A percentile compares a stretch with the other conserved stretches of the same genome.
phyloP scores from a whole-genome alignment of 495 filamentous ascomycete species.

The Penicillium samsonianum region DNA sequence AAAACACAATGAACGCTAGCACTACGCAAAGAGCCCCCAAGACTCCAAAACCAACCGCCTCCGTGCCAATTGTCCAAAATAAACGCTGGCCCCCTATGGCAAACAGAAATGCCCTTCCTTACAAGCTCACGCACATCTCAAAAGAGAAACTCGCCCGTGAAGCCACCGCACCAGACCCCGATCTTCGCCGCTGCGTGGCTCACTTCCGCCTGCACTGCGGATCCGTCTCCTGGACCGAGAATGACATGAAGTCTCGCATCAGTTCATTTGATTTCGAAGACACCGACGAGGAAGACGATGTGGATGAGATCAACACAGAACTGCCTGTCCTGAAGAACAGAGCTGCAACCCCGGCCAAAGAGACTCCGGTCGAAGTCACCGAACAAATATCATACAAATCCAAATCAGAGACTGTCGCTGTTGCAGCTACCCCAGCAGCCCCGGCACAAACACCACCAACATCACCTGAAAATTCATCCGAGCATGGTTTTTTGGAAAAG shows the following conservation, averaged over 20 bases:
- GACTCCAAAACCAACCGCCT: conserved; percentile 22
- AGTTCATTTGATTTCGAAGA: conserved; percentile 47
- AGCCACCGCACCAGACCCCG: conserved; percentile 43
- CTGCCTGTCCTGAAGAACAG: conserved; percentile 2
- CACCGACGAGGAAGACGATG: conserved; percentile 39
- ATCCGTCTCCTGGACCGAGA: conserved; percentile 44
- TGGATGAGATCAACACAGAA: conserved; percentile 18
- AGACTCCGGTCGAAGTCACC: conserved; percentile 14
- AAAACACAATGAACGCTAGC: conserved; percentile 22
- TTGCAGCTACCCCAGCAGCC: conserved; percentile 3
- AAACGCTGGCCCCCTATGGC: conserved; percentile 47
- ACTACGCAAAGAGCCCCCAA: conserved; percentile 17
- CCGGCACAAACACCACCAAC: neutral
- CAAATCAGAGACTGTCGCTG: conserved; percentile 9
- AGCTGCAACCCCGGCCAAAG: conserved; percentile 3
- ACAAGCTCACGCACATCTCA: conserved; percentile 46
- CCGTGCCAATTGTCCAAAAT: conserved; percentile 30
- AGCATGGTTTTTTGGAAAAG: conserved; percentile 21
- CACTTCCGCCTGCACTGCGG: conserved; percentile 45
- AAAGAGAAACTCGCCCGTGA: conserved; percentile 46
- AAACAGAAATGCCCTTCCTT: conserved; percentile 44
- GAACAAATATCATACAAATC: conserved; percentile 10
- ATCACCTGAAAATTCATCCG: conserved; percentile 9
- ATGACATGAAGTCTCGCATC: conserved; percentile 46
- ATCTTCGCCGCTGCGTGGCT: conserved; percentile 45